Evolutionary conservation across 805 yeast species (phyloP), one percentile per base, ranked within the genome.

Genomic region (Schizosaccharomyces pombe): DNA sequence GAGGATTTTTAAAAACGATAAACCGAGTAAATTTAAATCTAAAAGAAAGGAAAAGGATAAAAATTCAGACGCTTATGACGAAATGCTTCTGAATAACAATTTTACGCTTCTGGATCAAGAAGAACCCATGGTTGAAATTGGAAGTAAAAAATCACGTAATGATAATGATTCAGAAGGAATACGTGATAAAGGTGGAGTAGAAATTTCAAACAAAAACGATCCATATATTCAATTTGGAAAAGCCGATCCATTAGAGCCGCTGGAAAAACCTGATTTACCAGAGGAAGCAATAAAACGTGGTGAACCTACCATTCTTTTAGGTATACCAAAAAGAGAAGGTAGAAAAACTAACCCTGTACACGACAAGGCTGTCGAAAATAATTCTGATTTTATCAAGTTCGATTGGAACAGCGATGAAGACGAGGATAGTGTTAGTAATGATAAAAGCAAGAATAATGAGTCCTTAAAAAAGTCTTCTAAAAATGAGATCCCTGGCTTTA

Each of bases 311-410:
- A 43, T 43, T 22, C 26, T 43, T 6, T 12, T 43, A 26, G 49
- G 49, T 5, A 14, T 43, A 8, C 5, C 19, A 2, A 43, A 43
- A 12, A 6, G n/a, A 4, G 22, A 37, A 16, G 43, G 22, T 11
- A 37, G 30, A 43, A 24, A 43, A 43, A 12, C 12, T 6, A 24
- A 12, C 3, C 30, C 49, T 1, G 30, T 16, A 22, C 30, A 16
- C 6, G 26, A 49, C 12, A 26, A 19, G 5, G 37, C 47, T 31
- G 51, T 31, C 11, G 54, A 39, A 4, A 54, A 33, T 14, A 16
- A 68, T 53, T 80, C 49, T 14, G 49, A 77, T 56, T 77, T 72
- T 58, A 77, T 77, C 22, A 77, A 73, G 11, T 75, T 77, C 62
- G 80, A 75, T 12, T 69, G 72, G 54, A 67, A 71, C 4, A 43